Conservation (phyloP, 345 rosid genomes). For the Rhodomyrtus tomentosa region DNA sequence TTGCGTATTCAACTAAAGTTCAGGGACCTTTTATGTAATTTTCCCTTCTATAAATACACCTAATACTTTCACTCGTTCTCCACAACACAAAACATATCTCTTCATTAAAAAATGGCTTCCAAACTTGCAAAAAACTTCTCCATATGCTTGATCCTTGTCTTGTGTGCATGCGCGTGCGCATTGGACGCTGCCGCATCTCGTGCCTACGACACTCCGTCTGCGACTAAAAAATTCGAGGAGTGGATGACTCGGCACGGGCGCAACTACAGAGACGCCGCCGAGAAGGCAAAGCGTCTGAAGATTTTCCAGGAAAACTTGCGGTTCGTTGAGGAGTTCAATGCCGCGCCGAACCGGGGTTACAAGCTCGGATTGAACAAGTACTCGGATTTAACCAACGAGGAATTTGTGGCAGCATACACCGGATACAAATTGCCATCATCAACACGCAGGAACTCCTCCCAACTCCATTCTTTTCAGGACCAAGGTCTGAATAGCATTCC, state of each 20-base stretch:
- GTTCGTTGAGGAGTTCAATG: background rate
- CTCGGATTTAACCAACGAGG: conserved; percentile 24
- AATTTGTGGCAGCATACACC: conserved; percentile 8
- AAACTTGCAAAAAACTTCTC: background rate
- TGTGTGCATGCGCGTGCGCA: background rate
- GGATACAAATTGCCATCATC: background rate
- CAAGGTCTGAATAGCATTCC: conserved; percentile 3
- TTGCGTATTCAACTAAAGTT: background rate
- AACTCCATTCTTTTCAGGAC: conserved; percentile 1
- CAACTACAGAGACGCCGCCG: too few relatives aligned
- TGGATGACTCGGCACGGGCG: too few relatives aligned
- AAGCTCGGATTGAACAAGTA: conserved; percentile 19
- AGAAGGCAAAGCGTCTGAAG: too few relatives aligned
- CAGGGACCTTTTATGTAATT: background rate
- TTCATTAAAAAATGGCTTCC: background rate
- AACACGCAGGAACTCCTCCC: background rate
- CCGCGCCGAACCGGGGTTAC: conserved; percentile 10
- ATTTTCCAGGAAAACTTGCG: background rate
- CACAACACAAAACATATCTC: background rate
- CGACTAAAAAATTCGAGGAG: too few relatives aligned
- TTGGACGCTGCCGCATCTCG: background rate
- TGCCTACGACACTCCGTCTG: too few relatives aligned
- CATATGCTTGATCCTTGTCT: background rate
- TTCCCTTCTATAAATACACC: background rate
- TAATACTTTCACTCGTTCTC: background rate